A percentile compares a stretch with the other conserved stretches of the same genome.
phyloP scores from a whole-genome alignment of 2,329 filamentous ascomycete genomes.

The Nannizziopsis barbatae region DNA sequence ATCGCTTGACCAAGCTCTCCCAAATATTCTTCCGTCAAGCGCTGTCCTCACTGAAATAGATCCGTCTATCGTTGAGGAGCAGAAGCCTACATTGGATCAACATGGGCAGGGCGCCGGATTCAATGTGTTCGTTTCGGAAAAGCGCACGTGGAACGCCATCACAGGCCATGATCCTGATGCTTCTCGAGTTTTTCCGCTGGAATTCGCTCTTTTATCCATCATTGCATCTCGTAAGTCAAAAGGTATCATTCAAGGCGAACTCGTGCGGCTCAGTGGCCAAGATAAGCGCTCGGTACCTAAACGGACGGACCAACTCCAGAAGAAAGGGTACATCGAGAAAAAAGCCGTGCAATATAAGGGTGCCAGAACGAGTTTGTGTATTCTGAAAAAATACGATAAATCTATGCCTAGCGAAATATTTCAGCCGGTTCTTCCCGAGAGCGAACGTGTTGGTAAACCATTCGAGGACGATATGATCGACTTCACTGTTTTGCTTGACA shows the following conservation, averaged over 20 bases:
- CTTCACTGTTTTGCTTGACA: slow-evolving; percentile 40
- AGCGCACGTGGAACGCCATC: slow-evolving; percentile 49
- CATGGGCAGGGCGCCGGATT: slow-evolving; percentile 17
- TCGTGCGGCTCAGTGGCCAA: slow-evolving; percentile 46
- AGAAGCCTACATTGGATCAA: neutral
- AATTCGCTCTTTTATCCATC: slow-evolving; percentile 48
- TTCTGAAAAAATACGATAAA: slow-evolving; percentile 39
- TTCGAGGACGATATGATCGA: slow-evolving; percentile 32
- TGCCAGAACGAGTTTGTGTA: slow-evolving; percentile 46
- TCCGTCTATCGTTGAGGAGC: neutral
- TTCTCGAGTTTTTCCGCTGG: slow-evolving; percentile 42
- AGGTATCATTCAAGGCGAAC: slow-evolving; percentile 48
- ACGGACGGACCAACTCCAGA: slow-evolving; percentile 46
- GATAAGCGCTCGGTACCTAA: slow-evolving; percentile 55
- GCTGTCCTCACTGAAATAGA: neutral
- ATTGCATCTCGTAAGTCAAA: slow-evolving; percentile 45
- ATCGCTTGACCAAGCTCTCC: slow-evolving; percentile 24
- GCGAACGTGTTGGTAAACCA: slow-evolving; percentile 12
- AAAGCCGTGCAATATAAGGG: slow-evolving; percentile 38
- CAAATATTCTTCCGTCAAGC: slow-evolving; percentile 2
- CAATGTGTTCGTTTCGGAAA: slow-evolving; percentile 43
- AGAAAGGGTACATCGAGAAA: slow-evolving; percentile 53
- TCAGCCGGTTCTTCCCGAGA: slow-evolving; percentile 10
- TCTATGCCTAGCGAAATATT: slow-evolving; percentile 10
- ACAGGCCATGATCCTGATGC: slow-evolving; percentile 49